These are phyloP conservation scores for Salix koriyanagi DNA, from an alignment of 345 rosid species.

Conservation along the genomic window DNA sequence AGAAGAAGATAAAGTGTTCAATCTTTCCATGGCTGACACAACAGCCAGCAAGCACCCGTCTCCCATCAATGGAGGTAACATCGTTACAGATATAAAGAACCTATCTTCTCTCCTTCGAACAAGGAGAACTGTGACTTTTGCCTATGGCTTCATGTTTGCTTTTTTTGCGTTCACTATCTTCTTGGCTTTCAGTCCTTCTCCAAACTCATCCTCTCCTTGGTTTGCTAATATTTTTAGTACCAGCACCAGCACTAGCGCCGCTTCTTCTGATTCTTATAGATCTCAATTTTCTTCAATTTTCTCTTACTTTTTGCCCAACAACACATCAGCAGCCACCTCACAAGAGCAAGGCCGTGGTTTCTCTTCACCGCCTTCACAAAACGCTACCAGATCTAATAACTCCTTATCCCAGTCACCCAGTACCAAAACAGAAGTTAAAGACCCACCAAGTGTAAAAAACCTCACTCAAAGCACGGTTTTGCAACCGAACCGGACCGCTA, in stretches of 20 bases:
- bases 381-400: conserved; percentile 23
- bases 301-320: conserved; percentile 41
- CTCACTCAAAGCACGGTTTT: conserved; percentile 8
- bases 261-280: conserved; percentile 36
- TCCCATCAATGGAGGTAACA: conserved; percentile 33
- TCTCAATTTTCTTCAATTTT: conserved; percentile 55
- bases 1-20: background rate
- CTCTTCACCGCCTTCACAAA: conserved; percentile 16
- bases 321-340: conserved; percentile 8
- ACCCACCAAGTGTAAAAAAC: conserved; percentile 15
- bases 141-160: conserved; percentile 57
- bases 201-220: conserved; percentile 49
- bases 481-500: conserved; percentile 12
- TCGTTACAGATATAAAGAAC: conserved; percentile 39
- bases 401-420: conserved; percentile 9
- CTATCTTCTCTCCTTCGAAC: conserved; percentile 44
- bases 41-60: conserved; percentile 38
- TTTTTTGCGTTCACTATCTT: conserved; percentile 64
- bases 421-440: background rate
- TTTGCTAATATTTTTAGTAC: conserved; percentile 44
- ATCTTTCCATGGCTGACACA: conserved; percentile 49
- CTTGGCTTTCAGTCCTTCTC: conserved; percentile 63
- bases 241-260: background rate
- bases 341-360: conserved; percentile 10
- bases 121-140: conserved; percentile 49